Conservation (phyloP, 208 protist species). For the Acanthamoeba polyphaga region DNA sequence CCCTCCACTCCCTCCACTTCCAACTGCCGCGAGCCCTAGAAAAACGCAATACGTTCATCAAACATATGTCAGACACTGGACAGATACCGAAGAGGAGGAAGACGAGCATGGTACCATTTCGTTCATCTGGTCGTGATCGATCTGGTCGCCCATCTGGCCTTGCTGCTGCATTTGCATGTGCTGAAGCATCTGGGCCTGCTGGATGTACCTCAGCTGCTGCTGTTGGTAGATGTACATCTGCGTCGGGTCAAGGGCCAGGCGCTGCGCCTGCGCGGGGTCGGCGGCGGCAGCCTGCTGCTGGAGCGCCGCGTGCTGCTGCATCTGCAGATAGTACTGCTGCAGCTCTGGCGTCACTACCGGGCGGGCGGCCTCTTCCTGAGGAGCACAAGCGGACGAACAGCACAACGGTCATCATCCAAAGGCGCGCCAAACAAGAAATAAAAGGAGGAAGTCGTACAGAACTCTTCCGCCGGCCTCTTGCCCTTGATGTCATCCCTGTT, state of each 20-base stretch:
- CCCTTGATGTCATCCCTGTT: constrained; percentile 25
- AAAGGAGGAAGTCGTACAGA: neutral
- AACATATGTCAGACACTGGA: neutral
- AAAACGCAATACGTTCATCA: neutral
- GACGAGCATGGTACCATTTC: constrained; percentile 2
- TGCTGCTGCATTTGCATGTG: constrained; percentile 60
- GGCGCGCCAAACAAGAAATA: no score
- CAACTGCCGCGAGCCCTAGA: constrained; percentile 13
- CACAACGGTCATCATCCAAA: neutral
- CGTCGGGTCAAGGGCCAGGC: neutral
- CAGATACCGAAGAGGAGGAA: neutral
- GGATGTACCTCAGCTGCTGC: constrained; percentile 39
- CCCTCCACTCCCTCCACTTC: constrained; percentile 14
- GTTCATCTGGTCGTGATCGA: constrained; percentile 41
- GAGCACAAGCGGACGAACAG: neutral
- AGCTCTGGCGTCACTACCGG: constrained; percentile 39
- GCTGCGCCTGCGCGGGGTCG: neutral
- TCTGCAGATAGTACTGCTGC: constrained; percentile 71
- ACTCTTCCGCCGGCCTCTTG: constrained; percentile 21
- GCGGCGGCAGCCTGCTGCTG: neutral
- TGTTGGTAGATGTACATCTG: constrained; percentile 47
- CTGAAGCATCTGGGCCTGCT: constrained; percentile 56
- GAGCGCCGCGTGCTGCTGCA: constrained; percentile 20
- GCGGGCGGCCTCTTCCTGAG: neutral
- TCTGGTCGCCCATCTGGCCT: constrained; percentile 54